Evolutionary conservation across 352 stramenopile genomes (phyloP).

Genomic region (Blastocystis sp.): DNA sequence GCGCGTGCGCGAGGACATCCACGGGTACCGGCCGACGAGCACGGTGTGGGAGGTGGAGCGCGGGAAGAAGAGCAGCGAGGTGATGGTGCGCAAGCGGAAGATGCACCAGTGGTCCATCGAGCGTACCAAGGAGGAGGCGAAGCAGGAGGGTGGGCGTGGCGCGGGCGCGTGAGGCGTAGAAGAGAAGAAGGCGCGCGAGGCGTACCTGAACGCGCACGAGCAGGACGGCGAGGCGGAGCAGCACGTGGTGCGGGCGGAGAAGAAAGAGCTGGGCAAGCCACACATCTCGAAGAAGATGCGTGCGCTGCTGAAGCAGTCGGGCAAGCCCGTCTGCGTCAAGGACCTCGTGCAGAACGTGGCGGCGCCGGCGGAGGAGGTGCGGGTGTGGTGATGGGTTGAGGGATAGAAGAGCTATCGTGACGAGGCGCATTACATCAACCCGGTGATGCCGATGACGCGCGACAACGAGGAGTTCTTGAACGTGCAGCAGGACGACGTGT

Average conservation of each 20-base stretch:
- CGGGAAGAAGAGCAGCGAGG: slow-evolving; percentile 57
- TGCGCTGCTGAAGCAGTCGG: slow-evolving; percentile 86
- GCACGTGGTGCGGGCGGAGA: slow-evolving; percentile 18
- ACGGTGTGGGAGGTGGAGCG: slow-evolving; percentile 71
- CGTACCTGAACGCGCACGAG: slow-evolving; percentile 42
- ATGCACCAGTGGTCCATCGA: slow-evolving; percentile 82
- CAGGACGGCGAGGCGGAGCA: slow-evolving; percentile 31
- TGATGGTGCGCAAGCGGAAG: slow-evolving; percentile 84
- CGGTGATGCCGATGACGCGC: slow-evolving; percentile 2
- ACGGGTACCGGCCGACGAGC: slow-evolving; percentile 68
- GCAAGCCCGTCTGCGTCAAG: slow-evolving; percentile 18
- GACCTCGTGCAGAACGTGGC: not conserved
- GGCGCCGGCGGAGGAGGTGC: not conserved
- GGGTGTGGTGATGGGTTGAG: not conserved
- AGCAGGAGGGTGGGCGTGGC: slow-evolving; percentile 1
- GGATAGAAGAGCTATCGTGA: slow-evolving; percentile 31
- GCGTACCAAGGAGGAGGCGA: slow-evolving; percentile 77
- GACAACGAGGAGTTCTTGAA: slow-evolving; percentile 15
- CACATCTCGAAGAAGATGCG: slow-evolving; percentile 89
- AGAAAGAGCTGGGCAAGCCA: slow-evolving; percentile 74
- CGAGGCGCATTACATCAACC: slow-evolving; percentile 21
- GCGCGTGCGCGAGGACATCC: slow-evolving; percentile 34
- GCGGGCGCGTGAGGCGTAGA: not conserved
- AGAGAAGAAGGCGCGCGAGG: not conserved
- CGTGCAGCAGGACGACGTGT: slow-evolving; percentile 30